A percentile compares a stretch with the other conserved stretches of the same genome.
Evolutionary conservation across 257 asterid genomes (phyloP).

Genomic region (Nicotiana knightiana): DNA sequence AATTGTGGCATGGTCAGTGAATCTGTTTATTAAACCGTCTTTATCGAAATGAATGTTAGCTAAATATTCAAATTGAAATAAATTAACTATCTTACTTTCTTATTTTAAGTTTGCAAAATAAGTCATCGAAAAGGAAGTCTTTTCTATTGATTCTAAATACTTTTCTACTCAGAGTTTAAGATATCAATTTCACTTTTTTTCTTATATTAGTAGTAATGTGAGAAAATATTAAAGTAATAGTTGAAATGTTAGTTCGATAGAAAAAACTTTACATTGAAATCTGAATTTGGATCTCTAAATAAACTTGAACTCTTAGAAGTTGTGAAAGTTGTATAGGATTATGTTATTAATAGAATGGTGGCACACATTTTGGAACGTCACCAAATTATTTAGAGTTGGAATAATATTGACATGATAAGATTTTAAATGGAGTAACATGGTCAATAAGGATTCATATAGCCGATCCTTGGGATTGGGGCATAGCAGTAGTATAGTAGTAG

Average conservation of each 20-base stretch:
- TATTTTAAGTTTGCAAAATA: neutral
- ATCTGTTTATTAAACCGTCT: neutral
- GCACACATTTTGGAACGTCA: neutral
- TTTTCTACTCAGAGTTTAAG: neutral
- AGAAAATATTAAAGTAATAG: conserved; percentile 2
- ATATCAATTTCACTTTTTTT: neutral
- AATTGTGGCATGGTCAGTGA: neutral
- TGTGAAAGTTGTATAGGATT: neutral
- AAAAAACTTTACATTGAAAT: neutral
- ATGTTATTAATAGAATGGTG: neutral
- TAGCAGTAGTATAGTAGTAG: neutral
- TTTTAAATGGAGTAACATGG: neutral
- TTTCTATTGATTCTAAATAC: neutral
- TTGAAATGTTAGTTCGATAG: neutral
- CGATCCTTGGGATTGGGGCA: neutral
- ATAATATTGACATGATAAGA: neutral
- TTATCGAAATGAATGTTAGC: neutral
- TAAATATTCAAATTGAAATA: neutral
- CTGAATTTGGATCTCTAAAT: neutral
- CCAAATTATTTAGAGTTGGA: neutral
- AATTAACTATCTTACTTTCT: neutral
- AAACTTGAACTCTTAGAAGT: neutral
- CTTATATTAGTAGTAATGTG: neutral
- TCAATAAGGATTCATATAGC: neutral
- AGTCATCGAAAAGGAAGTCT: neutral